Base-by-base conservation (phyloP, 495 filamentous ascomycete genomes). In the Acidomyces sp. region DNA sequence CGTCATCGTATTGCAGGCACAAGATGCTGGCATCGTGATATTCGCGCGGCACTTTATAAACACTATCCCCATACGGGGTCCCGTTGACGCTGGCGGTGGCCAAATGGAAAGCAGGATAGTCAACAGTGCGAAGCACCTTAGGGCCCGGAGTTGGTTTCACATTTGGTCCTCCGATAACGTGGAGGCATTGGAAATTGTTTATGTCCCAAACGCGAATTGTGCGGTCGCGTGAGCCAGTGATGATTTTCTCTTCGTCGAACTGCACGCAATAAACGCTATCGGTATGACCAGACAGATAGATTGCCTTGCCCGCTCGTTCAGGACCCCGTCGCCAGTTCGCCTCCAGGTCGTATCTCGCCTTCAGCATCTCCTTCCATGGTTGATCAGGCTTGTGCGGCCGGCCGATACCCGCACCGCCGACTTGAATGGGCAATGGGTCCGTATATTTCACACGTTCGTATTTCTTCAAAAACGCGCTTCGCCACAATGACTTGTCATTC, bases 251-350 rank as follows among this genome's bases (percentile, higher is more conserved):
- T 80, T 96, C 87, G 57, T 97, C 90, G 62, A 95, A 97, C 56
- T 96, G 90, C 27, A 88, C 75, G 58, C 90, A 96, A 61, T 97
- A 97, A 18, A 97, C 87, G 47, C 84, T 93, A 58, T 96, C 90
- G 9, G 72, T 72, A 53, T 97, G 90, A 1, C 92, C 90, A 53
- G 88, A 81, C 13, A 96, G 66, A 57, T 93, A 94, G 37, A 92
- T 79, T 0, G 83, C 77, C 29, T 75, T 78, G 18, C 82, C 81
- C 1, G 48, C 42, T 4, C 23, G 26, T 12, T 29, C 19, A 38
- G 76, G 71, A 44, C 82, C 80, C 29, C 75, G 60, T 45, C 72
- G 74, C 90, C 90, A 97, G 34, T 80, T 75, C 34, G 69, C 63
- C 39, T 86, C 77, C 20, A 97, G 69, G 40, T 78, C 69, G 34